Evolutionary conservation across 2,329 filamentous ascomycete genomes (phyloP).

Genomic region (Fusarium sp.): DNA sequence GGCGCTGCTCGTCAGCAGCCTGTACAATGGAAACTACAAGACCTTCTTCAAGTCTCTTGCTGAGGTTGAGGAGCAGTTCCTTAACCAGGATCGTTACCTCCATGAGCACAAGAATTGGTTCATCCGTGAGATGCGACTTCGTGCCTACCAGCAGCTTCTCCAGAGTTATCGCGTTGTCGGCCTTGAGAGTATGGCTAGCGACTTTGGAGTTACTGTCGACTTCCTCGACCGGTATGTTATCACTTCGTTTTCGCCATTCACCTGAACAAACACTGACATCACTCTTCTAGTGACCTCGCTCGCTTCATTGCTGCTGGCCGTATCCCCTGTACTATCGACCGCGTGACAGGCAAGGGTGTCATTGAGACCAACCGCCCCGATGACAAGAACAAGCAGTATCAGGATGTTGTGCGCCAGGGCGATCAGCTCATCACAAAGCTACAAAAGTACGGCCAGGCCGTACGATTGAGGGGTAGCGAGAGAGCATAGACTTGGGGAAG

Average conservation of each 20-base stretch:
- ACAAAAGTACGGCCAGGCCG: slow-evolving; percentile 98
- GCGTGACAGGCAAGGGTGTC: slow-evolving; percentile 93
- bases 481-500: slow-evolving; percentile 66
- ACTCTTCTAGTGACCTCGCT: slow-evolving; percentile 80
- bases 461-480: slow-evolving; percentile 94
- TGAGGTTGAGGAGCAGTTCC: slow-evolving; percentile 91
- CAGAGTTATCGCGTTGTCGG: slow-evolving; percentile 98
- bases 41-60: slow-evolving; percentile 92
- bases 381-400: slow-evolving; percentile 99
- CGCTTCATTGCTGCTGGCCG: slow-evolving; percentile 96
- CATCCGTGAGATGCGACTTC: slow-evolving; percentile 96
- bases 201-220: slow-evolving; percentile 97
- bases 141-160: slow-evolving; percentile 95
- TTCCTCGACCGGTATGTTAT: slow-evolving; percentile 87
- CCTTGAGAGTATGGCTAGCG: slow-evolving; percentile 95
- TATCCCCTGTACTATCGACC: slow-evolving; percentile 97
- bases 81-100: slow-evolving; percentile 93
- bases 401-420: slow-evolving; percentile 96
- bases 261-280: slow-evolving; percentile 1
- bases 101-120: slow-evolving; percentile 98
- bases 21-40: slow-evolving; percentile 95
- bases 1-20: slow-evolving; percentile 86
- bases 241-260: neutral
- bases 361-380: slow-evolving; percentile 98
- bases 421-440: slow-evolving; percentile 98